Percentiles rank a stretch among this genome's conserved stretches.
Evolutionary conservation across 768 basidiomycete species (phyloP).

Genomic region (Russula olivacea): DNA sequence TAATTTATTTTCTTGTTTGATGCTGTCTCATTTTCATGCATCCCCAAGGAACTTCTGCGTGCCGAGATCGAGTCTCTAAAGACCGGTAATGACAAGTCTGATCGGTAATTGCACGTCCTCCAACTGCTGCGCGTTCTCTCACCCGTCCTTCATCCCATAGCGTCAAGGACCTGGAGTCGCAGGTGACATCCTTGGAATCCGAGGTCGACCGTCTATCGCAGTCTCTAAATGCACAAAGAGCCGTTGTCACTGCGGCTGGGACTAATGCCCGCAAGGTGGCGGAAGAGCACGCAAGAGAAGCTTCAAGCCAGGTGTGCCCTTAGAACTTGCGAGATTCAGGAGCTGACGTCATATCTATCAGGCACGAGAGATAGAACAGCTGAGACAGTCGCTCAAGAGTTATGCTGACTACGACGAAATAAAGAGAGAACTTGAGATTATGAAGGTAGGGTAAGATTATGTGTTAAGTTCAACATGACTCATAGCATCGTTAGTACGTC

Average conservation of each 20-base stretch:
- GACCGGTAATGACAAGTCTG: constrained; percentile 66
- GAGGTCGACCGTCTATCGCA: constrained; percentile 67
- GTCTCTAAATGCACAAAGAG: constrained; percentile 58
- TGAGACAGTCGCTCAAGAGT: constrained; percentile 63
- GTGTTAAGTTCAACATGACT: neutral
- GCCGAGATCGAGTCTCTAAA: constrained; percentile 91
- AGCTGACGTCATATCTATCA: constrained; percentile 28
- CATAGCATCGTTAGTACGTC: constrained; percentile 59
- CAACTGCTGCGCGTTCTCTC: constrained; percentile 2
- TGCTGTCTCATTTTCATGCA: constrained; percentile 2
- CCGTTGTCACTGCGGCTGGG: constrained; percentile 43
- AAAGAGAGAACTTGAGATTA: constrained; percentile 95
- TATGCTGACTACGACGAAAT: constrained; percentile 93
- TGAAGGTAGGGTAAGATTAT: constrained; percentile 63
- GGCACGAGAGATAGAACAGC: constrained; percentile 58
- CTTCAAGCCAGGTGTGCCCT: constrained; percentile 47
- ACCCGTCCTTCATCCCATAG: constrained; percentile 34
- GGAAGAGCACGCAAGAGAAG: constrained; percentile 57
- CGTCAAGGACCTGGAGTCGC: constrained; percentile 63
- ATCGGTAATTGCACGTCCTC: constrained; percentile 45
- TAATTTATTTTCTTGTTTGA: neutral
- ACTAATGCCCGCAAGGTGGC: constrained; percentile 42
- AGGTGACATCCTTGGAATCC: constrained; percentile 68
- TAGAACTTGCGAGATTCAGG: neutral
- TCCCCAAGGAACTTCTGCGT: constrained; percentile 78